Base-by-base conservation (phyloP, 176 grass and related monocot species). In the Eragrostis curvula region DNA sequence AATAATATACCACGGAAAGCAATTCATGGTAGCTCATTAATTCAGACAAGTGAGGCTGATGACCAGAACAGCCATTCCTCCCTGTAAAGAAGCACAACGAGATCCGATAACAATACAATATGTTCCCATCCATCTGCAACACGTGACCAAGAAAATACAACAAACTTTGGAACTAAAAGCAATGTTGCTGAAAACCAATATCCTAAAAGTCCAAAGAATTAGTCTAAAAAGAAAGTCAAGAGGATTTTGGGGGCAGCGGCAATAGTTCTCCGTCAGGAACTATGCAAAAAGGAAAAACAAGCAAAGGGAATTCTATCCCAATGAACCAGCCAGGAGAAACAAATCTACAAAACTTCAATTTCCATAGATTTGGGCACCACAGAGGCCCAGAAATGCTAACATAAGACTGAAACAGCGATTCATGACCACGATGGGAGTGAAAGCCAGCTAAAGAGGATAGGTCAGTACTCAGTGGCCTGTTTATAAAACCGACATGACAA, bases 221-320 rank as follows among this genome's bases (percentile, higher is more conserved):
- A 2, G 4, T 36, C 32, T 36, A 36, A 36, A 36, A 36, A n/a
- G n/a, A 4, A 36, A 36, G 32, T 36, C 32, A 36, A n/a, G n/a
- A n/a, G 32, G 32, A 41, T 23, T 8, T 6, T 24, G 23, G 47
- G 24, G 28, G 66, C 23, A 43, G 44, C 29, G 12, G 18, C 18
- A 50, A 1, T 14, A 69, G 47, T 70, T 87, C 56, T 45, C 46
- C 16, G 24, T 77, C 70, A 59, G 46, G 46, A 66, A 43, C 60
- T 79, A 79, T 72, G 65, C 53, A 89, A 59, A 25, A 27, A 45
- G 32, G 68, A 87, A 40, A 74, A 49, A 63, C 4, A 53, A n/a
- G n/a, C n/a, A n/a, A n/a, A 51, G 6, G n/a, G 67, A 59, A 39
- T 15, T 74, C 72, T 74, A 28, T 74, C 68, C 67, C 62, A 23